Conservation (phyloP, 768 basidiomycete genomes). For the Boletus vermiculosoides region DNA sequence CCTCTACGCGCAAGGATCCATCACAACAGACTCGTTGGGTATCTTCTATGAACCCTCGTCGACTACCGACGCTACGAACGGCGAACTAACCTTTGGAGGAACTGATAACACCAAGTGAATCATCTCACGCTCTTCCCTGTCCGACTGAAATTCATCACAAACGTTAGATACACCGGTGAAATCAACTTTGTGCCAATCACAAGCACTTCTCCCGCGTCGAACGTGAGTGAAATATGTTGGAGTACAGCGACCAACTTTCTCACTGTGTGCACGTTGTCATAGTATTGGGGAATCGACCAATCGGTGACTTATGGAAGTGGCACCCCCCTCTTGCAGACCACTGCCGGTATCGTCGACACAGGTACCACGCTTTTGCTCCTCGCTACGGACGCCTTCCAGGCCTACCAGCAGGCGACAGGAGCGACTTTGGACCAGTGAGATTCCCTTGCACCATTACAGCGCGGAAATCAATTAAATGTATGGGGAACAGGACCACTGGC, state of each 20-base stretch:
- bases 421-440: conserved; percentile 49
- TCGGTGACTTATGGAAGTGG: conserved; percentile 36
- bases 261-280: not conserved
- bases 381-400: conserved; percentile 57
- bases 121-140: not conserved
- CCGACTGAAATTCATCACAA: not conserved
- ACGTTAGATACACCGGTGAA: conserved; percentile 31
- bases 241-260: not conserved
- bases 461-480: not conserved
- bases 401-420: conserved; percentile 53
- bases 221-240: conserved; percentile 13
- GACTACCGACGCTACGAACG: conserved; percentile 37
- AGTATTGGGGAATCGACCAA: conserved; percentile 50
- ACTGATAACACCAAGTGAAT: conserved; percentile 45
- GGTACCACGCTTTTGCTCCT: conserved; percentile 55
- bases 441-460: not conserved
- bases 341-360: conserved; percentile 52
- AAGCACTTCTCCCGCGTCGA: conserved; percentile 43
- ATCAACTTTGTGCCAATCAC: conserved; percentile 44
- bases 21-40: conserved; percentile 45
- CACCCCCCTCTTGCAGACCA: conserved; percentile 34
- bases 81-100: conserved; percentile 56
- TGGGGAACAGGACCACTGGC: conserved; percentile 44
- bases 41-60: conserved; percentile 55
- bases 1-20: conserved; percentile 47